Percentiles rank a stretch among this genome's conserved stretches.
These are phyloP conservation scores for Noccaea caerulescens DNA, from an alignment of 345 rosid genomes.

Conservation along the genomic window DNA sequence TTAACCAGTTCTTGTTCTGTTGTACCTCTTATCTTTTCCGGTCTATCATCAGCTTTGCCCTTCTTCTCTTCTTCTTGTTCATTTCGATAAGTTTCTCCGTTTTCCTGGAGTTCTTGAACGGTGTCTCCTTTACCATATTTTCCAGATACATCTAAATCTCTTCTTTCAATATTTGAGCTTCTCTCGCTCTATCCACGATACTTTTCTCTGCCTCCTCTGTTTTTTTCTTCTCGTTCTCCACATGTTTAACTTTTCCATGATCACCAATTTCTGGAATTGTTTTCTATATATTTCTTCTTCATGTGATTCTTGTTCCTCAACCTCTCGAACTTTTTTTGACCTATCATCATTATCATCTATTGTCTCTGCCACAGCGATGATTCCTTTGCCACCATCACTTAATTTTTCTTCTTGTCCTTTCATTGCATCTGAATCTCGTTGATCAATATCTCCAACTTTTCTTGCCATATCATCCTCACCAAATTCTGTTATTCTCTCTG, in stretches of 20 bases:
- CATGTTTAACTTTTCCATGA: constrained; percentile 3
- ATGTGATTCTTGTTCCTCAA: neutral
- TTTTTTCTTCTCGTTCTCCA: constrained; percentile 3
- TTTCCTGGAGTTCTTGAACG: constrained; percentile 14
- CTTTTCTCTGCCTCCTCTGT: neutral
- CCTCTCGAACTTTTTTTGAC: constrained; percentile 12
- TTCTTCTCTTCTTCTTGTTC: constrained; percentile 11
- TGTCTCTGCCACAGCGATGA: neutral
- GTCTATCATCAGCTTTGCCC: neutral
- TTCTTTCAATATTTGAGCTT: neutral
- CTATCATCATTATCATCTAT: neutral
- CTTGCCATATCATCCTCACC: constrained; percentile 5
- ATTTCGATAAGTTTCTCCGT: neutral
- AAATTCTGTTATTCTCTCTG: constrained; percentile 20
- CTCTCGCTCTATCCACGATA: neutral
- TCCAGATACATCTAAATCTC: constrained; percentile 1
- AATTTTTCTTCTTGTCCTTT: constrained; percentile 9
- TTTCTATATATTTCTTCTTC: constrained; percentile 10
- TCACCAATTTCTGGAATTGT: constrained; percentile 15
- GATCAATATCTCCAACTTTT: neutral
- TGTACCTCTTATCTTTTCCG: neutral
- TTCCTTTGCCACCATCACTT: constrained; percentile 14
- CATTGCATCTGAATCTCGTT: constrained; percentile 4
- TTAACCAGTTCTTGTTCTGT: neutral
- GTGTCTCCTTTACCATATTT: neutral